These are phyloP conservation scores for Catharanthus roseus DNA, from an alignment of 257 asterid genomes.

Conservation along the genomic window DNA sequence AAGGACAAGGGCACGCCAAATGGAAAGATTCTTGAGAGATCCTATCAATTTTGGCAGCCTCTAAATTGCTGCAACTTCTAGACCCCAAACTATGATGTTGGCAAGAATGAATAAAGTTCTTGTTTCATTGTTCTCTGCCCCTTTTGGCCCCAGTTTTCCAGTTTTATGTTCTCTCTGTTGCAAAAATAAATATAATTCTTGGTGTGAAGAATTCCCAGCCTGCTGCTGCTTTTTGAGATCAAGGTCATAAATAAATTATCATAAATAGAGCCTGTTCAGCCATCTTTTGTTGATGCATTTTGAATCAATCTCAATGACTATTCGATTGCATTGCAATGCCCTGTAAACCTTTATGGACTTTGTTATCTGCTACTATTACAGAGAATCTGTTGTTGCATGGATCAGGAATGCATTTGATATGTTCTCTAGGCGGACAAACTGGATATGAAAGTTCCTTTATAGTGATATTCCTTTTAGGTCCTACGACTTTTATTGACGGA, in stretches of 20 bases:
- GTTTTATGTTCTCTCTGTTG: neutral
- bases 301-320: neutral
- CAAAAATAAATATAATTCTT: neutral
- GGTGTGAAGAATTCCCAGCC: neutral
- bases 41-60: slow-evolving; percentile 39
- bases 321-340: neutral
- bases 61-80: slow-evolving; percentile 1
- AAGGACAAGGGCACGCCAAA: slow-evolving; percentile 88
- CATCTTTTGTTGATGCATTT: neutral
- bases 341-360: neutral
- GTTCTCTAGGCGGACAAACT: neutral
- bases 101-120: neutral
- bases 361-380: too few relatives aligned
- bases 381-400: neutral
- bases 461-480: too few relatives aligned
- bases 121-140: neutral
- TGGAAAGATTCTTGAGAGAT: slow-evolving; percentile 93
- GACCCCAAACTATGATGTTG: neutral
- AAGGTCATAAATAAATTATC: neutral
- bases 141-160: neutral
- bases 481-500: too few relatives aligned
- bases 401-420: neutral
- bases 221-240: neutral
- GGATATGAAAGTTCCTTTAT: neutral
- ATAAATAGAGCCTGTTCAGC: neutral